These are phyloP conservation scores for Xylaria acuta DNA, from an alignment of 495 filamentous ascomycete genomes.

Conservation along the genomic window DNA sequence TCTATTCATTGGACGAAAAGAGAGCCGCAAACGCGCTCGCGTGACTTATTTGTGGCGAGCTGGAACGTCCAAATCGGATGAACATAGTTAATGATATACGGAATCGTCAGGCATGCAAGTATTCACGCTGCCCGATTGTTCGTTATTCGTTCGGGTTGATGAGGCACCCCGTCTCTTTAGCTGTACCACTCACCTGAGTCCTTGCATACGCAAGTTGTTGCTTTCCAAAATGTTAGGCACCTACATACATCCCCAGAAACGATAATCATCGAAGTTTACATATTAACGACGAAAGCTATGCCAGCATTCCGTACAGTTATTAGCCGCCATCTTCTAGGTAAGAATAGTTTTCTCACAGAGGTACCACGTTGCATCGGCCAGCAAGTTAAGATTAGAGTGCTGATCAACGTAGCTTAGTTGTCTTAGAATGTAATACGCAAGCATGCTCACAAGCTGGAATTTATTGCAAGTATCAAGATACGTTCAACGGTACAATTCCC, in stretches of 20 bases:
- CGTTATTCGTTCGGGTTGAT: constrained; percentile 6
- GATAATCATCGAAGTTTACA: constrained; percentile 2
- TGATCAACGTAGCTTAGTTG: constrained; percentile 19
- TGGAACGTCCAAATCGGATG: neutral
- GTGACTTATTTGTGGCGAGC: constrained; percentile 16
- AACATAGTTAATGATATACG: neutral
- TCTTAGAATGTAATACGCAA: constrained; percentile 23
- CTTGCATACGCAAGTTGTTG: constrained; percentile 14
- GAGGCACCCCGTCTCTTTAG: neutral
- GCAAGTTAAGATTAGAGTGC: constrained; percentile 2
- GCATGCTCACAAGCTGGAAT: neutral
- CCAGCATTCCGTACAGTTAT: neutral
- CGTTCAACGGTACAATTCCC: neutral
- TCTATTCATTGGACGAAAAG: neutral
- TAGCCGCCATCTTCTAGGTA: neutral
- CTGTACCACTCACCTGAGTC: constrained; percentile 6
- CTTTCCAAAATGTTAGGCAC: constrained; percentile 15
- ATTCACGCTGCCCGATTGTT: neutral
- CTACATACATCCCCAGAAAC: neutral
- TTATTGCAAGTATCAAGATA: constrained; percentile 4
- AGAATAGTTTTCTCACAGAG: neutral
- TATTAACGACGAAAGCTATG: neutral
- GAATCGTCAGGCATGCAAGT: neutral
- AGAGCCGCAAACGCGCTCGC: constrained; percentile 15
- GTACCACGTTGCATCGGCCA: constrained; percentile 24